Percentiles rank a stretch among this genome's conserved stretches.
phyloP scores from a whole-genome alignment of 768 basidiomycete genomes.

The Leccinum ochraceum region DNA sequence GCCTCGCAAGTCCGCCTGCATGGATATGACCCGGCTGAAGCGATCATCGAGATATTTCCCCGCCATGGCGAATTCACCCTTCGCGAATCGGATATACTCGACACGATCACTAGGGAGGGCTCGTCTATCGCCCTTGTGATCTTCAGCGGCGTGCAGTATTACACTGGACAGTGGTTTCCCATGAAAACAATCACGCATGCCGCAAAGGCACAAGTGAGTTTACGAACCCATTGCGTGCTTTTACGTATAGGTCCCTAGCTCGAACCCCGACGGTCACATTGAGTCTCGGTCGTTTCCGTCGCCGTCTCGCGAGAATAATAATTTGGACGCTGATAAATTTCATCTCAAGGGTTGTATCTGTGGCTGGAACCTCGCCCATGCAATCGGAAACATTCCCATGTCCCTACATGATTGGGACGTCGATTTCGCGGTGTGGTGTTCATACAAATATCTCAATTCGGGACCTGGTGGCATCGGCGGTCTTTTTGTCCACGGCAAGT shows the following conservation, averaged over 20 bases:
- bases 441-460: conserved; percentile 97
- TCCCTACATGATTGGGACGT: conserved; percentile 90
- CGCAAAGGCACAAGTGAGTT: conserved; percentile 75
- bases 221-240: conserved; percentile 22
- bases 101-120: conserved; percentile 70
- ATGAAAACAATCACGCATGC: conserved; percentile 82
- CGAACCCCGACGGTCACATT: conserved; percentile 6
- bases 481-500: conserved; percentile 83
- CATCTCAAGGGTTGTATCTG: conserved; percentile 81
- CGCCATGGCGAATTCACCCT: conserved; percentile 83
- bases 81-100: conserved; percentile 86
- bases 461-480: conserved; percentile 98
- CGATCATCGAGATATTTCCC: conserved; percentile 79
- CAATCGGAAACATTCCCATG: conserved; percentile 89
- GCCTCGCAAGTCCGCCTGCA: conserved; percentile 86
- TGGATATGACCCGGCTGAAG: conserved; percentile 69
- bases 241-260: conserved; percentile 28
- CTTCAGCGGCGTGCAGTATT: conserved; percentile 95
- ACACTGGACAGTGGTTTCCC: conserved; percentile 94
- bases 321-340: conserved; percentile 17
- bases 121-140: conserved; percentile 84
- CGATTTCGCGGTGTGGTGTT: conserved; percentile 99
- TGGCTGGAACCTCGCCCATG: conserved; percentile 97
- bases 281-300: conserved; percentile 10
- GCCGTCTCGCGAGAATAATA: conserved; percentile 9